phyloP scores from a whole-genome alignment of 371 early-diverging fungal genomes.

The Haplosporangium sp. region DNA sequence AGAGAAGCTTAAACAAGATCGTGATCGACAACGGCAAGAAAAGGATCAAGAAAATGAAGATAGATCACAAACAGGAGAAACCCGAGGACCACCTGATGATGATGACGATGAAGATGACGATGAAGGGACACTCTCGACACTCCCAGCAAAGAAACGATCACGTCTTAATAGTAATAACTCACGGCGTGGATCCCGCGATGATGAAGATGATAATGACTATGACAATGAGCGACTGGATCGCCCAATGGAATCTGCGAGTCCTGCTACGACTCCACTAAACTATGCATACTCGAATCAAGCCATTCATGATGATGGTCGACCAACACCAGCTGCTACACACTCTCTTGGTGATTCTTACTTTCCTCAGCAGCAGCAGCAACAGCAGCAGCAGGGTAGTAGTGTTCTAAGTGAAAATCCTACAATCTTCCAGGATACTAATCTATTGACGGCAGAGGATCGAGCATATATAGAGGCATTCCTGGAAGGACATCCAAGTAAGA shows the following conservation, averaged over 20 bases:
- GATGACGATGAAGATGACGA: slow-evolving; percentile 32
- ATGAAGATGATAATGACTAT: slow-evolving; percentile 31
- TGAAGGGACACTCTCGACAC: slow-evolving; percentile 10
- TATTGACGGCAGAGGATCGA: slow-evolving; percentile 41
- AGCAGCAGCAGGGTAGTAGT: slow-evolving; percentile 3
- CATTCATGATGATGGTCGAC: slow-evolving; percentile 14
- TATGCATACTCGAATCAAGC: slow-evolving; percentile 18
- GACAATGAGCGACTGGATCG: slow-evolving; percentile 16
- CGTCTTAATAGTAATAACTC: slow-evolving; percentile 27
- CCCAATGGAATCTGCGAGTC: slow-evolving; percentile 18
- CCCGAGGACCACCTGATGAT: slow-evolving; percentile 20
- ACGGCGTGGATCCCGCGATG: slow-evolving; percentile 24
- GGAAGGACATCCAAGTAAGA: slow-evolving; percentile 51
- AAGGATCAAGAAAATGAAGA: slow-evolving; percentile 20
- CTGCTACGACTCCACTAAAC: slow-evolving; percentile 16
- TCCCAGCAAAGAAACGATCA: slow-evolving; percentile 22
- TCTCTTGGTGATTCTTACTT: slow-evolving; percentile 26
- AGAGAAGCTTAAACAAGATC: slow-evolving; percentile 41
- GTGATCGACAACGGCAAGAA: slow-evolving; percentile 38
- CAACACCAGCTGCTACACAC: slow-evolving; percentile 5
- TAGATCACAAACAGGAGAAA: slow-evolving; percentile 15
- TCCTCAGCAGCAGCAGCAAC: slow-evolving; percentile 8
- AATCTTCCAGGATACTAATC: slow-evolving; percentile 50
- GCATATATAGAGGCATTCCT: slow-evolving; percentile 47
- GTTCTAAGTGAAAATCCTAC: slow-evolving; percentile 26